These are phyloP conservation scores for Kodamaea sp. DNA, from an alignment of 1,139 yeast species.

Conservation along the genomic window DNA sequence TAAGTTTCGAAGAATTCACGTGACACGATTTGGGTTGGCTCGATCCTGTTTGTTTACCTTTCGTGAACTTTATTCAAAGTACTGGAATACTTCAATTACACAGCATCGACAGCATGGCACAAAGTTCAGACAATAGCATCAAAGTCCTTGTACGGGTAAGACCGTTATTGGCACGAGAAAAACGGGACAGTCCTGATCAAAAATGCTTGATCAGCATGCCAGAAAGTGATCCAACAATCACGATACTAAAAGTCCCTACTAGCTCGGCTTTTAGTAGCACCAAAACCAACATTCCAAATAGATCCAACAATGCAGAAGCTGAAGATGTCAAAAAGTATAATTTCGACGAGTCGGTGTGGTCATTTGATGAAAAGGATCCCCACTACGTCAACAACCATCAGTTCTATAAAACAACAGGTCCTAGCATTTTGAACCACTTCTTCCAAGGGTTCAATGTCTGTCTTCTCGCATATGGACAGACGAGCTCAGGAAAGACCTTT, in stretches of 20 bases:
- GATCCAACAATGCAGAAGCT: slow-evolving; percentile 7
- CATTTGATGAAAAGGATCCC: slow-evolving; percentile 37
- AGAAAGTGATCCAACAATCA: slow-evolving; percentile 19
- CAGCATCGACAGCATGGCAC: too few relatives aligned
- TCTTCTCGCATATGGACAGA: slow-evolving; percentile 77
- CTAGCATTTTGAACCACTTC: slow-evolving; percentile 60
- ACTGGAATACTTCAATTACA: too few relatives aligned
- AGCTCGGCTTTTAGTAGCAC: slow-evolving; percentile 15
- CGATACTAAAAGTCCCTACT: slow-evolving; percentile 25
- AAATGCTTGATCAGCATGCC: slow-evolving; percentile 36
- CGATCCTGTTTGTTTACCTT: neutral
- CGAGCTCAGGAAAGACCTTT: slow-evolving; percentile 71
- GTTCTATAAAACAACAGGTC: slow-evolving; percentile 57
- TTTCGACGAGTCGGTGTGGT: slow-evolving; percentile 65
- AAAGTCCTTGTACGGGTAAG: slow-evolving; percentile 50
- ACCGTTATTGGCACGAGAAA: slow-evolving; percentile 43
- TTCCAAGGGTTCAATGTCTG: slow-evolving; percentile 74
- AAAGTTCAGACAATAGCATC: slow-evolving; percentile 26
- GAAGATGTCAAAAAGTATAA: slow-evolving; percentile 36
- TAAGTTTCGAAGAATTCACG: neutral
- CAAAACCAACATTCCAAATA: slow-evolving; percentile 6
- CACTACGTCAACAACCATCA: slow-evolving; percentile 48
- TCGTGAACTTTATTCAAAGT: too few relatives aligned
- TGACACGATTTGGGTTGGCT: neutral
- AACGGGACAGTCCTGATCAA: slow-evolving; percentile 7